Percentiles rank a stretch among this genome's conserved stretches.
These are phyloP conservation scores for Harringtonia aguacate DNA, from an alignment of 2,329 filamentous ascomycete species.

Conservation along the genomic window DNA sequence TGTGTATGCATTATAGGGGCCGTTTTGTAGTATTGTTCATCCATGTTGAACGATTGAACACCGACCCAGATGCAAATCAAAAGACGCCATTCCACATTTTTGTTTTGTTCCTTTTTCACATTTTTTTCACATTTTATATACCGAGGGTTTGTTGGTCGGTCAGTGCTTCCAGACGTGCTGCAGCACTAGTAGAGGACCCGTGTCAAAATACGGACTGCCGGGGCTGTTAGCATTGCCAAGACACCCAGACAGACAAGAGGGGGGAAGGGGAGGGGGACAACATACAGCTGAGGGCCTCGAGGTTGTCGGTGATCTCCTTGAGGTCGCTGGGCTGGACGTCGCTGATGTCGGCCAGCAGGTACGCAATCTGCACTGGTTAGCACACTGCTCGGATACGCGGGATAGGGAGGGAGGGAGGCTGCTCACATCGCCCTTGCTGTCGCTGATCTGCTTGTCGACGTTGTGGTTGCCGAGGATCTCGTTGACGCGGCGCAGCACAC, in stretches of 20 bases:
- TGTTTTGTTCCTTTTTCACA: background rate
- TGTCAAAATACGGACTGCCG: slow-evolving; percentile 34
- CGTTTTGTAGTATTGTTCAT: slow-evolving; percentile 4
- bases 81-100: background rate
- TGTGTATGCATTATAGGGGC: background rate
- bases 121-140: background rate
- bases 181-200: slow-evolving; percentile 32
- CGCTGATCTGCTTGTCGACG: slow-evolving; percentile 97
- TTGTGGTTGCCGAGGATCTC: slow-evolving; percentile 92
- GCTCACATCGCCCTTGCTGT: slow-evolving; percentile 76
- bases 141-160: no score
- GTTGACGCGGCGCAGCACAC: slow-evolving; percentile 91
- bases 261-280: slow-evolving; percentile 12
- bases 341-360: slow-evolving; percentile 96
- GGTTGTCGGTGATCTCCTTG: slow-evolving; percentile 70
- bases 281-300: slow-evolving; percentile 75
- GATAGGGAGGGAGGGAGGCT: background rate
- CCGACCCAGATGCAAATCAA: slow-evolving; percentile 3
- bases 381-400: no score
- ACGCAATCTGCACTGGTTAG: slow-evolving; percentile 40
- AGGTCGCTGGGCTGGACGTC: slow-evolving; percentile 72
- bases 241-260: background rate
- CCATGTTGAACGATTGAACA: slow-evolving; percentile 14
- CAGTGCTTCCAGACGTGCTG: no score
- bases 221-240: slow-evolving; percentile 3